phyloP scores from a whole-genome alignment of 371 early-diverging fungal species.

The Zopfochytrium polystomum region DNA sequence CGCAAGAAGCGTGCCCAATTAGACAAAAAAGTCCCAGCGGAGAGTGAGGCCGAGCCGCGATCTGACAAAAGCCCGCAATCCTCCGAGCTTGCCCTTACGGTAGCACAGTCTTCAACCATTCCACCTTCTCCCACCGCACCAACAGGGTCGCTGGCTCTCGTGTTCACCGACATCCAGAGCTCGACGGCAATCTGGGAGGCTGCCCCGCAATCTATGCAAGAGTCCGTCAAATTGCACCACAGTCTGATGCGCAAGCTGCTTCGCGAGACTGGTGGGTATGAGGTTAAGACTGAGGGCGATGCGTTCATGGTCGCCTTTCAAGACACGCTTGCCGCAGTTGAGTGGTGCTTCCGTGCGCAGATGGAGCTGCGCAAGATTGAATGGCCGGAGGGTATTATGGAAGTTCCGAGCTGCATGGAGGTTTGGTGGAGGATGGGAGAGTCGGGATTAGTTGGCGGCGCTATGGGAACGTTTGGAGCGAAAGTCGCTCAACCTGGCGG shows the following conservation, averaged over 20 bases:
- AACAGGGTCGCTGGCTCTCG: constrained; percentile 78
- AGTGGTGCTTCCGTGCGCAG: constrained; percentile 91
- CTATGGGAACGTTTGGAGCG: constrained; percentile 16
- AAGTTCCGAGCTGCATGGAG: constrained; percentile 73
- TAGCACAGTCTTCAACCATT: too few relatives aligned
- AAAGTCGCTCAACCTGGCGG: neutral
- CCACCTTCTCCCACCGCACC: too few relatives aligned
- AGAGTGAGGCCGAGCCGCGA: too few relatives aligned
- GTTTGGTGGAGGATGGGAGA: constrained; percentile 47
- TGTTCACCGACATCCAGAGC: constrained; percentile 94
- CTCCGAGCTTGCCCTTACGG: too few relatives aligned
- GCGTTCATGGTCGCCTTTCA: constrained; percentile 94
- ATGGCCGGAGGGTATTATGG: constrained; percentile 90
- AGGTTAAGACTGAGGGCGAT: constrained; percentile 97
- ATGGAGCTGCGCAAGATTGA: constrained; percentile 76
- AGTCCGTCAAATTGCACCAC: constrained; percentile 88
- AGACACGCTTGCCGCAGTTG: constrained; percentile 76
- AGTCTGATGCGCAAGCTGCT: constrained; percentile 78
- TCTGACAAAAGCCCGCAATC: too few relatives aligned
- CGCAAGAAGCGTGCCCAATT: too few relatives aligned
- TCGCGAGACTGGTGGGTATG: constrained; percentile 86
- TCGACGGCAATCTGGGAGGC: constrained; percentile 94
- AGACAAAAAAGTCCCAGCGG: too few relatives aligned
- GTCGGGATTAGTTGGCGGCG: constrained; percentile 17
- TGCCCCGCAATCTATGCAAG: constrained; percentile 80